These are phyloP conservation scores for Melaleuca quinquenervia DNA, from an alignment of 345 rosid species.

Conservation along the genomic window DNA sequence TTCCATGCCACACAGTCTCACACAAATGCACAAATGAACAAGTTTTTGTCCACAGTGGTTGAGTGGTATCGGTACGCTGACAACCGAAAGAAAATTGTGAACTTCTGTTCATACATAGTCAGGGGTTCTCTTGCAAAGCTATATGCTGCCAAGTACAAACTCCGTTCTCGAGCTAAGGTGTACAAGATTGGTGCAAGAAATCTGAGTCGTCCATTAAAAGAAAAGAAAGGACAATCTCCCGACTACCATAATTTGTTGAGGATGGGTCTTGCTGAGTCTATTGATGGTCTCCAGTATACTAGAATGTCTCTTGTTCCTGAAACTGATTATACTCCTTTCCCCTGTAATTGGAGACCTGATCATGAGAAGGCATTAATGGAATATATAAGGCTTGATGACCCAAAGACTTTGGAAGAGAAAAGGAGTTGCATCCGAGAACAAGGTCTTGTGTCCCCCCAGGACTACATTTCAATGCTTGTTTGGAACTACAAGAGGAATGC, in stretches of 20 bases:
- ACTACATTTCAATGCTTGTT: slow-evolving; percentile 83
- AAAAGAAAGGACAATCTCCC: slow-evolving; percentile 88
- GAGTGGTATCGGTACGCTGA: slow-evolving; percentile 94
- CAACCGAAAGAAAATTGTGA: slow-evolving; percentile 80
- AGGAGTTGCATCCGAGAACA: slow-evolving; percentile 47
- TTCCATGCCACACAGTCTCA: slow-evolving; percentile 96
- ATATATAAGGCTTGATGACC: slow-evolving; percentile 65
- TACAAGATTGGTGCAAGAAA: slow-evolving; percentile 60
- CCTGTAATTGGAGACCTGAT: slow-evolving; percentile 79
- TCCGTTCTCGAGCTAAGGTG: slow-evolving; percentile 88
- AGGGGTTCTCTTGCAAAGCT: slow-evolving; percentile 94
- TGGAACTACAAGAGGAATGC: slow-evolving; percentile 95
- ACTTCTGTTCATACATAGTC: slow-evolving; percentile 78
- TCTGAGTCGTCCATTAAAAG: slow-evolving; percentile 73
- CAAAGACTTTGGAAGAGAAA: slow-evolving; percentile 72
- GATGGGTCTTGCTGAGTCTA: slow-evolving; percentile 87
- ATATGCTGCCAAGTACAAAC: slow-evolving; percentile 91
- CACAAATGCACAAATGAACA: slow-evolving; percentile 93
- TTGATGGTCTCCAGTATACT: slow-evolving; percentile 87
- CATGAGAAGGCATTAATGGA: slow-evolving; percentile 81
- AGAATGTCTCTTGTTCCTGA: slow-evolving; percentile 95
- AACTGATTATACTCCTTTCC: slow-evolving; percentile 81
- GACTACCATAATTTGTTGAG: slow-evolving; percentile 73
- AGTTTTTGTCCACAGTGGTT: slow-evolving; percentile 71
- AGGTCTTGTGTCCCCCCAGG: slow-evolving; percentile 89